Evolutionary conservation across 495 filamentous ascomycete genomes (phyloP).

Genomic region (Antarctomyces pellizariae): DNA sequence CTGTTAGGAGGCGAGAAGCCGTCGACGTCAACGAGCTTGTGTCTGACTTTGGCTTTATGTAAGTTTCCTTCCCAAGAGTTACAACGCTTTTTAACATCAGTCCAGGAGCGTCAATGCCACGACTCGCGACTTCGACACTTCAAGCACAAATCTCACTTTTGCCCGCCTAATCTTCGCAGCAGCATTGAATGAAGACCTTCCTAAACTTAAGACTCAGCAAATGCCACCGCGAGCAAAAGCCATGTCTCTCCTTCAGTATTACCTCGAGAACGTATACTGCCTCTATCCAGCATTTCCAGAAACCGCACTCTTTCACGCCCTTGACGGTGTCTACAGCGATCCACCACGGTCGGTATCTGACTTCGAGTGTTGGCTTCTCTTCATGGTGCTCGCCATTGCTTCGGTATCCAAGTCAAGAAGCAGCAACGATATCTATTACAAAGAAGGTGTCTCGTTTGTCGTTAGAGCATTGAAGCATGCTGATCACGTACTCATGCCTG

Average conservation of each 20-base stretch:
- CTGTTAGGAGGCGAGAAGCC: constrained; percentile 33
- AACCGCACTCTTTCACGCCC: constrained; percentile 43
- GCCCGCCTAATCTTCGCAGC: constrained; percentile 59
- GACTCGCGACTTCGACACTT: constrained; percentile 74
- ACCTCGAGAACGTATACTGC: constrained; percentile 55
- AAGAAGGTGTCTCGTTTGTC: constrained; percentile 40
- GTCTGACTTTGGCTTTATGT: constrained; percentile 65
- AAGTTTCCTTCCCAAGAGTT: constrained; percentile 12
- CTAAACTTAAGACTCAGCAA: constrained; percentile 26
- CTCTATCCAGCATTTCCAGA: constrained; percentile 65
- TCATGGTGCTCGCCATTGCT: constrained; percentile 70
- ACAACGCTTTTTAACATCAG: constrained; percentile 3
- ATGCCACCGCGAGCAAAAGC: constrained; percentile 44
- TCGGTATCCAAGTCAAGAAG: constrained; percentile 47
- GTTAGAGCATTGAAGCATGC: constrained; percentile 47
- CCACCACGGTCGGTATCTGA: constrained; percentile 36
- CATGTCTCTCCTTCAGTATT: constrained; percentile 48
- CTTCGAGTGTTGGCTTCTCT: constrained; percentile 63
- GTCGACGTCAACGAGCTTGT: constrained; percentile 61
- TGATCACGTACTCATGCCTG: constrained; percentile 61
- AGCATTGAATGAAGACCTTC: constrained; percentile 38
- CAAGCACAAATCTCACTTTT: constrained; percentile 65
- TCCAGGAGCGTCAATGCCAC: constrained; percentile 71
- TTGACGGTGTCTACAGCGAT: constrained; percentile 46
- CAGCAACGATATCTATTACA: constrained; percentile 36